Evolutionary conservation across 1,284 basidiomycete species (phyloP), one percentile per base, ranked within the genome.

Genomic region (Rugosomyces carneus): DNA sequence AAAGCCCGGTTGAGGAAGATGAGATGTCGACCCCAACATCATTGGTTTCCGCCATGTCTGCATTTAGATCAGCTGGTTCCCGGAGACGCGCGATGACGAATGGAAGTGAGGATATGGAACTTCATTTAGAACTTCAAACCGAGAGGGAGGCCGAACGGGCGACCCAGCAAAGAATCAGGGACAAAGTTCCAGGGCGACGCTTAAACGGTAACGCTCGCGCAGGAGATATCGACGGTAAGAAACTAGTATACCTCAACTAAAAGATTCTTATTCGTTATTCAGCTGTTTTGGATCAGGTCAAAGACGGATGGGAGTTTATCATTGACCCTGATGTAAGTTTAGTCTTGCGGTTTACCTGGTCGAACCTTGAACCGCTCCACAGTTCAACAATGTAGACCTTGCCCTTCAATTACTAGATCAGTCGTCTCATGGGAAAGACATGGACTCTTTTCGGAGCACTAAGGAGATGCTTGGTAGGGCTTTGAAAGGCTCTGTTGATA

Each of bases 381-480:
- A 93, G 88, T 97, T 96, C 67, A 94, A 94, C 59, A 84, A 87
- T 21, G 91, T 95, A 23, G 88, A 94, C 55, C 75, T 96, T 34
- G 92, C 93, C 5, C 73, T 97, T 19, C 84, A 90, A 56, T 73
- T 97, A 3, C 69, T 97, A 21, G 87, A 93, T 49, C 75, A 82
- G 38, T 76, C 80, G 1, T 79, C 84, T 2, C 66, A 73, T 0
- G 83, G 83, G 1, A 84, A 84, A 59, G 78, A 83, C 53, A 78
- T 90, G 55, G 70, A 78, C 6, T 87, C 87, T 2, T 93, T 93
- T 61, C 73, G 79, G 36, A 67, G 73, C 42, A 85, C 87, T 4
- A 91, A 89, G 62, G 66, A 74, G 10, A 78, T 85, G 72, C 71
- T 93, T 11, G 86, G 88, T 27, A 76, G 73, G 44, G 84, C 88